Percentiles rank a stretch among this genome's conserved stretches.
These are phyloP conservation scores for Nakaseomyces glabratus DNA, from an alignment of 1,139 yeast genomes.

Conservation along the genomic window DNA sequence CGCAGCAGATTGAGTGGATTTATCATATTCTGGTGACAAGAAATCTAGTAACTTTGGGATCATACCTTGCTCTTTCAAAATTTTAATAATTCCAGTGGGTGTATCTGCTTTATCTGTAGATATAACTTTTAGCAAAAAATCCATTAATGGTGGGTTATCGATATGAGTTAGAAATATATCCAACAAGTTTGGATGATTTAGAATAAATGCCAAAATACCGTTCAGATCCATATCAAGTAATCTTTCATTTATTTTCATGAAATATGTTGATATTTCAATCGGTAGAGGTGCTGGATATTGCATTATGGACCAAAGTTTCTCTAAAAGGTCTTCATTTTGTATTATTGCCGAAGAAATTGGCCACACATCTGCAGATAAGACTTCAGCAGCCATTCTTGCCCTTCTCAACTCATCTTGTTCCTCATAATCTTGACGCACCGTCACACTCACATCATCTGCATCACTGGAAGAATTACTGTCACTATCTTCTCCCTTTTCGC, in stretches of 20 bases:
- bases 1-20: constrained; percentile 82
- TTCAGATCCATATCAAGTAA: constrained; percentile 78
- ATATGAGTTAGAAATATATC: constrained; percentile 47
- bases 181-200: constrained; percentile 44
- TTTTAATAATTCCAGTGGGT: constrained; percentile 53
- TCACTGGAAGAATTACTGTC: constrained; percentile 25
- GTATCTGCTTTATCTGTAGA: constrained; percentile 59
- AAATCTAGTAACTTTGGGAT: constrained; percentile 46
- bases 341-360: constrained; percentile 84
- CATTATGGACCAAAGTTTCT: constrained; percentile 69
- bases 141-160: constrained; percentile 70
- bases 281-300: constrained; percentile 59
- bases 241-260: constrained; percentile 92
- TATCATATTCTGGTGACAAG: constrained; percentile 39
- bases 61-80: constrained; percentile 42
- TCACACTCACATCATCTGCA: constrained; percentile 27
- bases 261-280: constrained; percentile 72
- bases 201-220: constrained; percentile 63
- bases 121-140: constrained; percentile 48
- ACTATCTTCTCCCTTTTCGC: constrained; percentile 17
- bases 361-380: constrained; percentile 90
- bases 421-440: constrained; percentile 33
- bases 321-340: constrained; percentile 59
- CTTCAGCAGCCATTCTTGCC: constrained; percentile 86
- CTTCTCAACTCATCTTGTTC: constrained; percentile 56